phyloP scores from a whole-genome alignment of 2,329 filamentous ascomycete genomes.

The Hyphodiscus sp. region DNA sequence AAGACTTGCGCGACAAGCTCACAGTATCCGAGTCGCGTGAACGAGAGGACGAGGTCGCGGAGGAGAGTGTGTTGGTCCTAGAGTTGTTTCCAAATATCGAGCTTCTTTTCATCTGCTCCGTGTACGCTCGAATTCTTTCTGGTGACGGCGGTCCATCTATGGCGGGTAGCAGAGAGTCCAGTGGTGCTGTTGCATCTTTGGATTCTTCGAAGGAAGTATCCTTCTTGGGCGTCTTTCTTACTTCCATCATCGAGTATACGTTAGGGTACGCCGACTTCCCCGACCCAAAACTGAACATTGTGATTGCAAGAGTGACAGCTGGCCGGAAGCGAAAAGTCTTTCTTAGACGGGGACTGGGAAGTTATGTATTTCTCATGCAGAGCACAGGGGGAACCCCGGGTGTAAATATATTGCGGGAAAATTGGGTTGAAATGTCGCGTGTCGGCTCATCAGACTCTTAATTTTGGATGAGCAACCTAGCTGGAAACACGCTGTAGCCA shows the following conservation, averaged over 20 bases:
- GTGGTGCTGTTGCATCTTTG: slow-evolving; percentile 9
- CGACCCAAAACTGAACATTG: slow-evolving; percentile 20
- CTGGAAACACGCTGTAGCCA: neutral
- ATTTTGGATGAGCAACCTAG: slow-evolving; percentile 6
- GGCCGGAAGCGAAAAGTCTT: slow-evolving; percentile 8
- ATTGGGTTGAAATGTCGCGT: slow-evolving; percentile 11
- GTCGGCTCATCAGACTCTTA: slow-evolving; percentile 10
- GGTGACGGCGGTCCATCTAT: slow-evolving; percentile 57
- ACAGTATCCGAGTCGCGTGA: slow-evolving; percentile 35
- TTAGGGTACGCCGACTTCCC: slow-evolving; percentile 13
- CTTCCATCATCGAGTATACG: slow-evolving; percentile 5
- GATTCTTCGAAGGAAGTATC: slow-evolving; percentile 8
- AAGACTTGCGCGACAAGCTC: slow-evolving; percentile 49
- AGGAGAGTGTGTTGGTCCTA: slow-evolving; percentile 43
- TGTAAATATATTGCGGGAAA: slow-evolving; percentile 12
- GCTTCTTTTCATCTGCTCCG: slow-evolving; percentile 50
- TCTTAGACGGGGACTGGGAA: slow-evolving; percentile 7
- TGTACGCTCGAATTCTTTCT: slow-evolving; percentile 51
- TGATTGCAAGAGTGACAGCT: slow-evolving; percentile 19
- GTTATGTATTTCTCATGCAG: slow-evolving; percentile 11
- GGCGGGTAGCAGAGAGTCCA: slow-evolving; percentile 49
- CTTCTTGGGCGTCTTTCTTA: slow-evolving; percentile 12
- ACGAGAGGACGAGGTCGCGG: slow-evolving; percentile 48
- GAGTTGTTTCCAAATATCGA: slow-evolving; percentile 42
- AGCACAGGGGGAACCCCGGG: slow-evolving; percentile 11